Percentiles rank a stretch among this genome's conserved stretches.
Conservation (phyloP, 2,329 filamentous ascomycete genomes). For the Hypoxylon sp. region DNA sequence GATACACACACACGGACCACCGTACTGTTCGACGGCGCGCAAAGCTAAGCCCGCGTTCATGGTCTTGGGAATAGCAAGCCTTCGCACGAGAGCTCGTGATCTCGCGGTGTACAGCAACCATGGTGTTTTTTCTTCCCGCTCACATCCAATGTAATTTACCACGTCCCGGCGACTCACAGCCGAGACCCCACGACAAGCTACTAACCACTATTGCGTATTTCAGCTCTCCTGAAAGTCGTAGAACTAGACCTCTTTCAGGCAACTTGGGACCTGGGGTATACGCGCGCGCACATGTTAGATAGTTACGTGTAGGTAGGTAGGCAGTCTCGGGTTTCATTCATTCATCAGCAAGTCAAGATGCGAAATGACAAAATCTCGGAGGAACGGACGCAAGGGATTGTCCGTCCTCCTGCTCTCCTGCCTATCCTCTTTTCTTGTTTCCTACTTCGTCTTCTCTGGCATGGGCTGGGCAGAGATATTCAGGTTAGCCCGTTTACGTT, state of each 20-base stretch:
- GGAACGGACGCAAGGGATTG: conserved; percentile 29
- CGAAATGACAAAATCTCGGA: conserved; percentile 21
- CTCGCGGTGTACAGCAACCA: conserved; percentile 28
- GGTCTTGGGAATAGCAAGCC: conserved; percentile 26
- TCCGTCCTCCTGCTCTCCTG: conserved; percentile 15
- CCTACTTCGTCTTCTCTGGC: conserved; percentile 7
- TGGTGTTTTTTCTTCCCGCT: conserved; percentile 20
- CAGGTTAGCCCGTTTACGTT: no score
- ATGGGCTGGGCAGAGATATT: not conserved
- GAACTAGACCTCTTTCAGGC: conserved; percentile 12
- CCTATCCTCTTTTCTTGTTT: conserved; percentile 7
- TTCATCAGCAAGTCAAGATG: conserved; percentile 11
- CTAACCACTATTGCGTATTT: conserved; percentile 30
- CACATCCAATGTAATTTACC: conserved; percentile 19
- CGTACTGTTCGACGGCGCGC: conserved; percentile 28
- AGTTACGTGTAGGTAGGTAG: conserved; percentile 14
- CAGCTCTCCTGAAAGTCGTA: conserved; percentile 20
- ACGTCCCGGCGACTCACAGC: conserved; percentile 28
- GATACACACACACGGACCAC: conserved; percentile 13
- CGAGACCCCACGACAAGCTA: conserved; percentile 32
- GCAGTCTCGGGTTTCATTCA: conserved; percentile 32
- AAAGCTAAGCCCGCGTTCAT: conserved; percentile 32
- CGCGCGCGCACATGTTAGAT: no score
- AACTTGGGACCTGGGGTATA: no score
- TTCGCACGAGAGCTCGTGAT: conserved; percentile 31